A percentile compares a stretch with the other conserved stretches of the same genome.
These are phyloP conservation scores for Amphibolis antarctica DNA, from an alignment of 106 monocot genomes.

Conservation along the genomic window DNA sequence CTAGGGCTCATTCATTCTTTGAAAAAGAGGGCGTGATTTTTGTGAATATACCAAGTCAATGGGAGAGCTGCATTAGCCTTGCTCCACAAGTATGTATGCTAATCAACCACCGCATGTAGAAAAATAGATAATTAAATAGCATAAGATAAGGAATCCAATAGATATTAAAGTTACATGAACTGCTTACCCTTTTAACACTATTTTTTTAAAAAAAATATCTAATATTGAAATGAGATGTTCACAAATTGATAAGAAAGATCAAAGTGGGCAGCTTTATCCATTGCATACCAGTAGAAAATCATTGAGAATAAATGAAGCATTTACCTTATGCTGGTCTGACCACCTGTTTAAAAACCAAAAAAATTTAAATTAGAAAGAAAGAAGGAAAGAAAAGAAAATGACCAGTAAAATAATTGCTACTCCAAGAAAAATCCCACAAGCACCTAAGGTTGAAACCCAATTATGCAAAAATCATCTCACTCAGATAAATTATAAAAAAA, in stretches of 20 bases:
- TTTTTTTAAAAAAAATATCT: no score
- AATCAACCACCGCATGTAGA: neutral
- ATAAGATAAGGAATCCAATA: no score
- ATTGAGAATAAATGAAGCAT: neutral
- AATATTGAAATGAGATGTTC: no score
- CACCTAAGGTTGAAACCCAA: neutral
- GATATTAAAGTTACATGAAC: no score
- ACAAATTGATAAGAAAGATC: neutral
- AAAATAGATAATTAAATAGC: neutral
- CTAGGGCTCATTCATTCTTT: no score
- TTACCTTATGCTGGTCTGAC: slow-evolving; percentile 28
- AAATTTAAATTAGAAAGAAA: slow-evolving; percentile 1
- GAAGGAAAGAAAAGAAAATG: neutral
- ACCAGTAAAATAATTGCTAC: neutral
- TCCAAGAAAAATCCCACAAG: neutral
- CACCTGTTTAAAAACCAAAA: slow-evolving; percentile 15
- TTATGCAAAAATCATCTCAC: no score
- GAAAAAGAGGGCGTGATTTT: no score
- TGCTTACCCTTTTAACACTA: no score
- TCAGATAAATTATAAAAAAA: no score
- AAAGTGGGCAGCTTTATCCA: neutral
- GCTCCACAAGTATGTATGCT: neutral
- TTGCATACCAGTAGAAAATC: neutral
- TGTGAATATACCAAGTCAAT: no score
- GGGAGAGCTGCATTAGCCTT: no score